These are phyloP conservation scores for Ophiocordyceps sinensis DNA, from an alignment of 2,329 filamentous ascomycete genomes.

Conservation along the genomic window DNA sequence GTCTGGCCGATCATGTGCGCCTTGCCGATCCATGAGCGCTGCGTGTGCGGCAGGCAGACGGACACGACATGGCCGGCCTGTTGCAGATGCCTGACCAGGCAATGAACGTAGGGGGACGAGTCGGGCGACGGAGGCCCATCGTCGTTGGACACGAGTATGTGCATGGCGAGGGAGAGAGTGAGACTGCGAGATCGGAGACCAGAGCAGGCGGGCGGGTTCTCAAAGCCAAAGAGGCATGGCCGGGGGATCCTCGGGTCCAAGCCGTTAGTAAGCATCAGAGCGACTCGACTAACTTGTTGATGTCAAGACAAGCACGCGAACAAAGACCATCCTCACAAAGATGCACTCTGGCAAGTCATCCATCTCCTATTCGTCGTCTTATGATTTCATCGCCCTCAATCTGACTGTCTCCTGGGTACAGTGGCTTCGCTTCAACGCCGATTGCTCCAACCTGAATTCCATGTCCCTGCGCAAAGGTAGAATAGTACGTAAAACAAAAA, in stretches of 20 bases:
- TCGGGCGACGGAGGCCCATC: constrained; percentile 67
- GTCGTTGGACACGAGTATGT: constrained; percentile 60
- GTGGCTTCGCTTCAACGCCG: background rate
- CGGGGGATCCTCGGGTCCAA: background rate
- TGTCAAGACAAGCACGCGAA: no score
- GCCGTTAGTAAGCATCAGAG: no score
- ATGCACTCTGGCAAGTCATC: no score
- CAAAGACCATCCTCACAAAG: no score
- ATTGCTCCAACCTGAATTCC: background rate
- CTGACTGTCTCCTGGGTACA: constrained; percentile 1
- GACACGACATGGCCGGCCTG: constrained; percentile 72
- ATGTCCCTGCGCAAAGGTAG: background rate
- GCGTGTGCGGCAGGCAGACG: constrained; percentile 78
- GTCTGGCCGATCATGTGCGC: constrained; percentile 89
- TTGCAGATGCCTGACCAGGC: constrained; percentile 56
- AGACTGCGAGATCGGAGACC: background rate
- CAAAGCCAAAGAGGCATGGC: background rate
- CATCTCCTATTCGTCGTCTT: background rate
- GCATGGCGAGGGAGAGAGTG: constrained; percentile 26
- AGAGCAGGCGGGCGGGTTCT: background rate
- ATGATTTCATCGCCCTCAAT: constrained; percentile 1
- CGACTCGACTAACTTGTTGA: no score
- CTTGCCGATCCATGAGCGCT: constrained; percentile 97
- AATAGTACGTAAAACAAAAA: background rate
- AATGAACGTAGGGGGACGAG: constrained; percentile 69